Evolutionary conservation across 1,284 basidiomycete genomes (phyloP).

Genomic region (Boletus mariae): DNA sequence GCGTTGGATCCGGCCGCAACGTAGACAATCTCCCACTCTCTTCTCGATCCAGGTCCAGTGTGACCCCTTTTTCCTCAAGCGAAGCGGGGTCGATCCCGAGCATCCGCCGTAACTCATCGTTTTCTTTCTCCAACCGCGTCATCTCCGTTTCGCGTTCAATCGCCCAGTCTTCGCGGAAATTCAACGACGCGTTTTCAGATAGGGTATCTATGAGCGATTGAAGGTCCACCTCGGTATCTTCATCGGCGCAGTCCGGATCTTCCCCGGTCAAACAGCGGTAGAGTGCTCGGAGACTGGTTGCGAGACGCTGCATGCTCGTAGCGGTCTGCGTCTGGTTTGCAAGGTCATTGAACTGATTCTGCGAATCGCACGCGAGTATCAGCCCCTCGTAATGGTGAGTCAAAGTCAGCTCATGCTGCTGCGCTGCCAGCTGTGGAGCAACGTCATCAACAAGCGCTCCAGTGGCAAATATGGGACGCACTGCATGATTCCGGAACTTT

Average conservation of each 20-base stretch:
- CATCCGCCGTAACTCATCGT: slow-evolving; percentile 68
- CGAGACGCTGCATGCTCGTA: slow-evolving; percentile 64
- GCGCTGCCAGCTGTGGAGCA: slow-evolving; percentile 65
- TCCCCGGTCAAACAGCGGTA: slow-evolving; percentile 73
- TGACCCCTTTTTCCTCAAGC: slow-evolving; percentile 49
- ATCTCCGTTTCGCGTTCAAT: slow-evolving; percentile 83
- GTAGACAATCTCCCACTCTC: slow-evolving; percentile 23
- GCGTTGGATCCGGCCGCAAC: slow-evolving; percentile 18
- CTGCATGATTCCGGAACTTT: slow-evolving; percentile 91
- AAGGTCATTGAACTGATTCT: slow-evolving; percentile 58
- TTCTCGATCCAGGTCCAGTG: slow-evolving; percentile 42
- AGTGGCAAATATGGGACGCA: slow-evolving; percentile 42
- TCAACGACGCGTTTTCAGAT: slow-evolving; percentile 24
- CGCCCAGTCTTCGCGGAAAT: slow-evolving; percentile 63
- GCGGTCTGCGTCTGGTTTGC: slow-evolving; percentile 52
- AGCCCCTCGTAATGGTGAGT: slow-evolving; percentile 90
- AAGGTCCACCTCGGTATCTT: slow-evolving; percentile 35
- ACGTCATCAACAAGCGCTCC: background rate
- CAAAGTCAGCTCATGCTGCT: slow-evolving; percentile 86
- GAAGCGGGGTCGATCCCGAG: slow-evolving; percentile 65
- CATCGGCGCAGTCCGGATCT: slow-evolving; percentile 39
- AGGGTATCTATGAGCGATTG: slow-evolving; percentile 42
- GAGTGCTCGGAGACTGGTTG: slow-evolving; percentile 68
- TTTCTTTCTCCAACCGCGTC: slow-evolving; percentile 74
- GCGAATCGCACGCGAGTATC: slow-evolving; percentile 70